Evolutionary conservation across 306 rosid species (phyloP), one percentile per base, ranked within the genome.

Genomic region (Cyamopsis tetragonoloba): DNA sequence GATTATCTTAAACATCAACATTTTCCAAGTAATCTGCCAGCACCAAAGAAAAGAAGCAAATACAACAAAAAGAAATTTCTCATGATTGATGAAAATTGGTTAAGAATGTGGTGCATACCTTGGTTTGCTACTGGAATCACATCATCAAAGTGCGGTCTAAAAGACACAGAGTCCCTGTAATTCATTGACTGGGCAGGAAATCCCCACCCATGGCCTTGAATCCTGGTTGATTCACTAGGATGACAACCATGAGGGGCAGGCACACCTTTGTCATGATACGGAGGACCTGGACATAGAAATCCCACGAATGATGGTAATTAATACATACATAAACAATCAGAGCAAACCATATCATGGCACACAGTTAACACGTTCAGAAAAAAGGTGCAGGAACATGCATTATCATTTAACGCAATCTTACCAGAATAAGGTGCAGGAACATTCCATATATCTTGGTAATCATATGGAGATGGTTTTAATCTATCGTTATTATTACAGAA

Each of bases 131-230:
- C 85, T 10, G 96, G 95, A 73, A 91, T 83, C 1, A 86, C 90
- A 83, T 91, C 97, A 43, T 85, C 88, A 66, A 71, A 87, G 74
- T 86, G 95, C 7, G 84, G 88, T 66, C 95, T 79, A 26, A 60
- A 90, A 63, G 86, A 79, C 78, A 87, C 28, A 44, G 85, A 72
- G 43, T 85, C 81, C 83, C 96, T 77, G 74, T 86, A 83, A 76
- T 50, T 77, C 81, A 84, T 63, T 57, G 87, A 72, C 10, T 73
- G 83, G 34, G 91, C 82, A 62, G 96, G 89, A 84, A 60, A 82
- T 79, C 97, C 85, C 97, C 92, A 88, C 24, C 91, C 89, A 62
- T 83, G 97, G 62, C 75, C 81, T 6, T 88, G 85, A 47, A 80
- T 73, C 75, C 95, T 73, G 26, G 87, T 28, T 12, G 96, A 82